phyloP scores from a whole-genome alignment of 306 rosid genomes.

The Prosopis cineraria region DNA sequence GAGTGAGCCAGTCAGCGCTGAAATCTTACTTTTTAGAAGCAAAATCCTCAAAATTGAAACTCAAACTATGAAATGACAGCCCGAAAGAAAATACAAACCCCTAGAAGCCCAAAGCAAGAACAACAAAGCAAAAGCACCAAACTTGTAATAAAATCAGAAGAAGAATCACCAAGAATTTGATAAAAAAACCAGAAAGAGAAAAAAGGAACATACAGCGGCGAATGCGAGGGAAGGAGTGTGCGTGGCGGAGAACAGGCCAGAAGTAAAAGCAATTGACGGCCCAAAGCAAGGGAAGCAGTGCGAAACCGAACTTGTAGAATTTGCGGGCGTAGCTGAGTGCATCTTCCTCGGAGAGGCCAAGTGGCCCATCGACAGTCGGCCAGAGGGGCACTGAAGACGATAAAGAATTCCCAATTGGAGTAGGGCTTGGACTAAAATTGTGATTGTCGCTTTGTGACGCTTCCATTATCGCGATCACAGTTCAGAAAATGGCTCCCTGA shows the following conservation, averaged over 20 bases:
- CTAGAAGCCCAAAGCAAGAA: neutral
- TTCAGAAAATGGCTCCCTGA: neutral
- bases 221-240: conserved; percentile 78
- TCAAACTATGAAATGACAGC: neutral
- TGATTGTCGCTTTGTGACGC: conserved; percentile 31
- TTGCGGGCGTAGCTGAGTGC: conserved; percentile 67
- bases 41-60: neutral
- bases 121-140: neutral
- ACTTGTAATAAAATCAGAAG: neutral
- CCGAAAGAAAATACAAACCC: neutral
- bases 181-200: neutral
- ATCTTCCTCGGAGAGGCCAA: conserved; percentile 85
- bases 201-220: conserved; percentile 60
- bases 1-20: no score
- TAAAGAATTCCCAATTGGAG: conserved; percentile 33
- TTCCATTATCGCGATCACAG: conserved; percentile 32
- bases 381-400: conserved; percentile 54
- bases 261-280: conserved; percentile 96
- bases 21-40: conserved; percentile 5
- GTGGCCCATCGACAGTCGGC: conserved; percentile 85
- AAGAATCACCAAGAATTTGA: neutral
- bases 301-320: conserved; percentile 82
- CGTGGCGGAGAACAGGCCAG: conserved; percentile 88
- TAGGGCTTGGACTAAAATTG: conserved; percentile 35
- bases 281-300: conserved; percentile 89